Evolutionary conservation across 208 protist species (phyloP).

Genomic region (Acanthamoeba culbertsoni): DNA sequence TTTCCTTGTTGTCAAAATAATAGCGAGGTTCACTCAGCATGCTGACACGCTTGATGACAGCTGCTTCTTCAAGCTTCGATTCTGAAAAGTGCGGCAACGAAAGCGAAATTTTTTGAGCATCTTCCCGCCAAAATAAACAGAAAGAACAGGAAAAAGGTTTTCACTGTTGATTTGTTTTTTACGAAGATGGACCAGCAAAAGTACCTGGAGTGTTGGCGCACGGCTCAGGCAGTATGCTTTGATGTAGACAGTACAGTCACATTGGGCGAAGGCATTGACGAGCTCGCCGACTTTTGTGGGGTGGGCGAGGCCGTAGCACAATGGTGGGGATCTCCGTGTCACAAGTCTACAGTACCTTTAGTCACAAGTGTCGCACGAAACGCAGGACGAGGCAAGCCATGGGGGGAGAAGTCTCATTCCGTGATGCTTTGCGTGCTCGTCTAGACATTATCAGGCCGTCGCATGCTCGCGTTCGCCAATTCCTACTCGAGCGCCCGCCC

Average conservation of each 20-base stretch:
- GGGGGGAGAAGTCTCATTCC: background rate
- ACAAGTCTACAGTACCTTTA: background rate
- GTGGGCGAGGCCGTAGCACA: background rate
- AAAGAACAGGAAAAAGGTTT: background rate
- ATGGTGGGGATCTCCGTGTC: background rate
- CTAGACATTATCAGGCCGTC: constrained; percentile 6
- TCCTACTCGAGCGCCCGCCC: background rate
- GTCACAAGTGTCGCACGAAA: background rate
- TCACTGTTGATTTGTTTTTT: background rate
- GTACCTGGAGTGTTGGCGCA: background rate
- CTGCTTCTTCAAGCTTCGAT: too few relatives aligned
- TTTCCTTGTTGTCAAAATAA: constrained; percentile 22
- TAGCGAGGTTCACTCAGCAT: background rate
- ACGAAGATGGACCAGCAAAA: too few relatives aligned
- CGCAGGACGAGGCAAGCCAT: constrained; percentile 17
- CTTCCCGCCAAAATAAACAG: background rate
- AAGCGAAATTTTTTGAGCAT: background rate
- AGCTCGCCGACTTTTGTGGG: constrained; percentile 9
- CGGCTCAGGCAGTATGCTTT: background rate
- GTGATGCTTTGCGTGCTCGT: background rate
- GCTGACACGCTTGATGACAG: too few relatives aligned
- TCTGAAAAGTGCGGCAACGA: too few relatives aligned
- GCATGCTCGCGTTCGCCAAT: background rate
- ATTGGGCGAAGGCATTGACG: background rate
- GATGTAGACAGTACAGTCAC: constrained; percentile 40